Conservation (phyloP, 495 filamentous ascomycete species). For the Neurospora intermedia region DNA sequence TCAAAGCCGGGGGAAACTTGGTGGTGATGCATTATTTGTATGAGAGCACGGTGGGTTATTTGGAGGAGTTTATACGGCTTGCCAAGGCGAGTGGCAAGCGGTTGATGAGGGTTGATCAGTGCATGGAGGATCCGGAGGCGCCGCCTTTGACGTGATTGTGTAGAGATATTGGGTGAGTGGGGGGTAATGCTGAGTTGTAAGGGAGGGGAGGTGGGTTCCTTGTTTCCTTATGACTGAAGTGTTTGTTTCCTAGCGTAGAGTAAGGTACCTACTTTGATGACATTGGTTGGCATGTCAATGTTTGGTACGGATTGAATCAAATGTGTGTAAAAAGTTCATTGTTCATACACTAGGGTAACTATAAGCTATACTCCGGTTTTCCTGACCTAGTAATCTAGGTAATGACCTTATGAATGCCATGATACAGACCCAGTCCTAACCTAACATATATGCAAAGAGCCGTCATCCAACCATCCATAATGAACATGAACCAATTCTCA, state of each 20-base stretch:
- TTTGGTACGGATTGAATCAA: not conserved
- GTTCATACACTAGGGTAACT: not conserved
- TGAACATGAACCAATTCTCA: not conserved
- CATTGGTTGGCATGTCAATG: not conserved
- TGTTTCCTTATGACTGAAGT: not conserved
- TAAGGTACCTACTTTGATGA: not conserved
- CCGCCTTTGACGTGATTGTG: constrained; percentile 34
- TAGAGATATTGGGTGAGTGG: too few relatives aligned
- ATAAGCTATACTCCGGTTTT: not conserved
- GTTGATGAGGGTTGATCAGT: constrained; percentile 73
- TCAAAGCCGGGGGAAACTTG: constrained; percentile 56
- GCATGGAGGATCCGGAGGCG: constrained; percentile 58
- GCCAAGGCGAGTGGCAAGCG: constrained; percentile 55
- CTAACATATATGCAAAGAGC: not conserved
- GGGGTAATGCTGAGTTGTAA: too few relatives aligned
- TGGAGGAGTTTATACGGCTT: constrained; percentile 57
- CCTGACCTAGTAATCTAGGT: not conserved
- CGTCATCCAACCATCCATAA: not conserved
- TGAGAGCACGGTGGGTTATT: constrained; percentile 54
- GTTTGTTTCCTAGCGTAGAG: not conserved
- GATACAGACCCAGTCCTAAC: not conserved
- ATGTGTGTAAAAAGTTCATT: not conserved
- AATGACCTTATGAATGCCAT: not conserved
- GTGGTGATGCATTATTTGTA: constrained; percentile 72
- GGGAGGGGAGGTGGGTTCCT: not conserved